Base-by-base conservation (phyloP, 352 stramenopile species). In the Aphanomyces astaci region DNA sequence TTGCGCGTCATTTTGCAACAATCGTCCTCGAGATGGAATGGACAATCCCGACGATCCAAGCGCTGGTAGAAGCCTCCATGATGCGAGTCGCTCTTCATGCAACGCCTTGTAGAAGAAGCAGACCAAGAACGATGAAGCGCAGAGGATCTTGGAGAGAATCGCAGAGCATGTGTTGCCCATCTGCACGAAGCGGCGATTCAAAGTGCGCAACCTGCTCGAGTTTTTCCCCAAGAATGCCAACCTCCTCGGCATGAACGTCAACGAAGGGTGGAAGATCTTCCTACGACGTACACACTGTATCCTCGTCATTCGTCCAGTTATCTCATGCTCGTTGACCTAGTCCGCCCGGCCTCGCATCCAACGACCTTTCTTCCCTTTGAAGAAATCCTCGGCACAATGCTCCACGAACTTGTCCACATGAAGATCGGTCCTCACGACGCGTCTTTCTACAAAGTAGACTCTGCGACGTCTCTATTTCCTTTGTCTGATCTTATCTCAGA, bases 191-290 rank as follows among this genome's bases (percentile, higher is more conserved):
- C 73, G 78, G 22, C 67, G 71, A 45, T 92, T 86, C 72, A 74
- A 71, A 30, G 84, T 92, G 62, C 73, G 70, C 30, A 63, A 66
- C 3, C 71, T 92, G 54, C 73, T 80, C 43, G 84, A 92, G 72
- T 89, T 90, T 54, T 88, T 87, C 67, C 82, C 82, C n/a, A 82
- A 75, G 46, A 73, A 88, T 62, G 36, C 69, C 24, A 70, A 75
- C 1, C 49, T 92, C 56, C 78, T 90, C 17, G 84, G 84, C 57
- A 90, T 92, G 81, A 92, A 92, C 72, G 79, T 90, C 64, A 92
- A 92, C 66, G 72, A 73, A 4, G 84, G 84, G 31, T 71, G 64
- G 45, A 88, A 81, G 54, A 90, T 92, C 69, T 88, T 88, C 75
- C 72, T 92, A 10, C 81, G 82, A 22, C 56, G 81, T 88, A 69